Evolutionary conservation across 305 asterid species (phyloP), one percentile per base, ranked within the genome.

Genomic region (Fraxinus floribunda): DNA sequence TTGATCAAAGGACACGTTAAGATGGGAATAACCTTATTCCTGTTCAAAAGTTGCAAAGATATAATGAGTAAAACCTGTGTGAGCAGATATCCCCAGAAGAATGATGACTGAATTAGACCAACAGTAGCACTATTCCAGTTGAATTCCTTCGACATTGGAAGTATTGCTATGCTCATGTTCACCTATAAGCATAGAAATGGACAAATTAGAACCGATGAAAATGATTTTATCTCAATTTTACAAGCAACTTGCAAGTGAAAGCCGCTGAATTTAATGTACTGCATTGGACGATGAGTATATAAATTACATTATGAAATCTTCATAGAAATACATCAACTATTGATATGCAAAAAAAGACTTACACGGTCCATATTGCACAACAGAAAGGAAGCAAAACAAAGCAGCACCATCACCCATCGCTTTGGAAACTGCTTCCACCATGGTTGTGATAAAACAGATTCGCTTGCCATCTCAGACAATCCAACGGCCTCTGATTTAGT

Each of bases 1-100:
- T 64, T 22, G 73, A 64, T 8, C 15, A 64, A 64, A 24, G 16
- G 34, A 24, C 26, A 9, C 7, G 73, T 46, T 46, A 13, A 46
- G 55, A 46, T 3, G n/a, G 55, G n/a, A 46, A 46, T 24, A n/a
- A n/a, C 11, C 26, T 60, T 60, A 62, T 7, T 66, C 18, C 74
- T 26, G 26, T 66, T 66, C 32, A 7, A 7, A 26, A 0, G 74
- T 16, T 29, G 55, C 70, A 79, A 36, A 70, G 82, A 26, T 55
- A 70, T 36, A 38, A 77, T 24, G 84, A 80, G 77, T 39, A 82
- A 81, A 78, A 96, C 99, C 99, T 96, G 98, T 73, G 99, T 96
- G 82, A 96, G 94, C 86, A 96, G 90, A 86, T 96, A 96, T 77
- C 99, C 99, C 99, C 99, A 96, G 94, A 96, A 96, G 92, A 96